These are phyloP conservation scores for Hortaea sp. DNA, from an alignment of 2,329 filamentous ascomycete species.

Conservation along the genomic window DNA sequence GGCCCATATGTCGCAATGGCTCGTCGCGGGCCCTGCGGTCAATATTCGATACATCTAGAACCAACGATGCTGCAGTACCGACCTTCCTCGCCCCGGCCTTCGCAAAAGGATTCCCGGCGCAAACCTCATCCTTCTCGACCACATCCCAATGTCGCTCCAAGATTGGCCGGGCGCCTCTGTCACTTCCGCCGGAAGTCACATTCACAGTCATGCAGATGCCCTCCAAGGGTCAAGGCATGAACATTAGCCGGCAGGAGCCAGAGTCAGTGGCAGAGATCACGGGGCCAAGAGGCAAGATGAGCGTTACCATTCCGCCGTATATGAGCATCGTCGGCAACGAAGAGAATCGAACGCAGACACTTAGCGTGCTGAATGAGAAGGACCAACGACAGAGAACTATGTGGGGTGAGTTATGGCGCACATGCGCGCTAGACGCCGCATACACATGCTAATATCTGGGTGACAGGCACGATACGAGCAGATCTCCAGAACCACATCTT, in stretches of 20 bases:
- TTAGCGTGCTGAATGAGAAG: slow-evolving; percentile 60
- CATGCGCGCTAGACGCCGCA: background rate
- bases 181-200: slow-evolving; percentile 74
- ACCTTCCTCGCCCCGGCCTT: slow-evolving; percentile 66
- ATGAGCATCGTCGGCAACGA: slow-evolving; percentile 61
- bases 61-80: slow-evolving; percentile 37
- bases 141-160: slow-evolving; percentile 62
- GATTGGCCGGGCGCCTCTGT: slow-evolving; percentile 71
- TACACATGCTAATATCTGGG: background rate
- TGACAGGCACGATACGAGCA: slow-evolving; percentile 71
- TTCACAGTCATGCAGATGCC: slow-evolving; percentile 55
- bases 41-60: slow-evolving; percentile 5
- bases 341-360: slow-evolving; percentile 50
- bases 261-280: slow-evolving; percentile 63
- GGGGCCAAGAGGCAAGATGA: slow-evolving; percentile 72
- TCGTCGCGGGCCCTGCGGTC: slow-evolving; percentile 14
- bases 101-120: slow-evolving; percentile 34
- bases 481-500: slow-evolving; percentile 85
- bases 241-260: slow-evolving; percentile 51
- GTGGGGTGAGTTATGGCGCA: slow-evolving; percentile 62
- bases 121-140: slow-evolving; percentile 56
- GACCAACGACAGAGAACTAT: slow-evolving; percentile 75
- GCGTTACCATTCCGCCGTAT: slow-evolving; percentile 69
- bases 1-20: slow-evolving; percentile 14
- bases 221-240: slow-evolving; percentile 44